Conservation (phyloP, 2,329 filamentous ascomycete species). For the Truncatella angustata region DNA sequence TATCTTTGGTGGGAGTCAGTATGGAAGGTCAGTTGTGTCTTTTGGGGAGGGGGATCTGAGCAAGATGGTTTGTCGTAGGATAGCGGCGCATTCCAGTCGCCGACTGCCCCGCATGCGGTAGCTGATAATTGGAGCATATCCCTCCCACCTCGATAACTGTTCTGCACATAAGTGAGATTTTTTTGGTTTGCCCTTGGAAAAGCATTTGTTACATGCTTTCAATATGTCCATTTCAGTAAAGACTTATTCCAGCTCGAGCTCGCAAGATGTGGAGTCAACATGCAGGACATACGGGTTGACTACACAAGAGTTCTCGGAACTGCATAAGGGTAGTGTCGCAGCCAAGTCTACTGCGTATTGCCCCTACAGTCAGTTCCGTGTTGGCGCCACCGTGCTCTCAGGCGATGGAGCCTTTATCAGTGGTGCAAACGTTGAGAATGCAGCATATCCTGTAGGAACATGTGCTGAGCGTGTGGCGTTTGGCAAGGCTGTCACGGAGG, state of each 20-base stretch:
- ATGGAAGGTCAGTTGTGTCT: neutral
- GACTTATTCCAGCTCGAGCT: constrained; percentile 24
- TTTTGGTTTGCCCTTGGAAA: neutral
- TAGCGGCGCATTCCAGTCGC: constrained; percentile 10
- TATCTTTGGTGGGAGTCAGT: neutral
- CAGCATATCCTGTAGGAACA: constrained; percentile 87
- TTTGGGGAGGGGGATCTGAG: no score
- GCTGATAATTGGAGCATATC: constrained; percentile 5
- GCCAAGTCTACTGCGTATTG: constrained; percentile 84
- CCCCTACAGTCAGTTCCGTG: constrained; percentile 89
- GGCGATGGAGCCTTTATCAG: constrained; percentile 53
- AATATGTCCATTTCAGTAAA: constrained; percentile 15
- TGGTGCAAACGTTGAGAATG: constrained; percentile 93
- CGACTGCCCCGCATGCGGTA: constrained; percentile 3
- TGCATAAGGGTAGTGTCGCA: constrained; percentile 61
- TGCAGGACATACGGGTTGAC: constrained; percentile 51
- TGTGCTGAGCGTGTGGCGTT: constrained; percentile 93
- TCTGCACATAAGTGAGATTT: neutral
- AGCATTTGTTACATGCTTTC: neutral
- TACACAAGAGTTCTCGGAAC: constrained; percentile 59
- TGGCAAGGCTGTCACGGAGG: constrained; percentile 69
- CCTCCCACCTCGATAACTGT: neutral
- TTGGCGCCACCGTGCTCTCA: constrained; percentile 75
- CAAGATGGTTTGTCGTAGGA: neutral
- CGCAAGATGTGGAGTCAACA: constrained; percentile 26